These are phyloP conservation scores for Forsythia suspensa DNA, from an alignment of 257 asterid species.

Conservation along the genomic window DNA sequence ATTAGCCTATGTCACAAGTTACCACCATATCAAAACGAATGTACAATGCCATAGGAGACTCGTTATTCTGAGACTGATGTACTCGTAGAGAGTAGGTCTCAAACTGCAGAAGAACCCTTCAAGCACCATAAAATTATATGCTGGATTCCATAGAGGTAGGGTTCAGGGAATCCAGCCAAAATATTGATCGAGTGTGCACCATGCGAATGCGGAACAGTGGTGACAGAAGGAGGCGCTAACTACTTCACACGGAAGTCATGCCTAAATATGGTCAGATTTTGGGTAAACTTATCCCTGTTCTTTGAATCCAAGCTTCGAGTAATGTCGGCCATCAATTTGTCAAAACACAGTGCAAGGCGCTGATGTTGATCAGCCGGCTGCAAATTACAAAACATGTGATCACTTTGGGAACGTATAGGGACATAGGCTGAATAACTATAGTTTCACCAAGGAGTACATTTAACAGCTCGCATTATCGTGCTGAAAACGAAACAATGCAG, in stretches of 20 bases:
- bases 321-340: constrained; percentile 81
- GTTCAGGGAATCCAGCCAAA: neutral
- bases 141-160: neutral
- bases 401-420: constrained; percentile 2
- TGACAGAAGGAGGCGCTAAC: neutral
- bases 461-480: too few species aligned
- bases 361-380: constrained; percentile 91
- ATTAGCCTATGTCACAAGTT: neutral
- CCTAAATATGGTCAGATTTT: constrained; percentile 76
- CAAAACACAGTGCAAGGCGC: constrained; percentile 78
- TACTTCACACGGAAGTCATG: constrained; percentile 85
- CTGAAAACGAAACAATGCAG: too few species aligned
- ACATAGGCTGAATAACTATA: neutral
- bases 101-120: neutral
- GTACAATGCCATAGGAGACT: neutral
- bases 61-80: neutral
- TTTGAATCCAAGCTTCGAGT: constrained; percentile 83
- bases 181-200: neutral
- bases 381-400: constrained; percentile 24
- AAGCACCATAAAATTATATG: neutral
- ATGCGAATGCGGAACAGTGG: neutral
- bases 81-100: neutral
- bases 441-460: neutral
- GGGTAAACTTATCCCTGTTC: constrained; percentile 95
- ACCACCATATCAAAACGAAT: neutral